Conservation (phyloP, 2,329 filamentous ascomycete genomes). For the Cladosporium sp. region DNA sequence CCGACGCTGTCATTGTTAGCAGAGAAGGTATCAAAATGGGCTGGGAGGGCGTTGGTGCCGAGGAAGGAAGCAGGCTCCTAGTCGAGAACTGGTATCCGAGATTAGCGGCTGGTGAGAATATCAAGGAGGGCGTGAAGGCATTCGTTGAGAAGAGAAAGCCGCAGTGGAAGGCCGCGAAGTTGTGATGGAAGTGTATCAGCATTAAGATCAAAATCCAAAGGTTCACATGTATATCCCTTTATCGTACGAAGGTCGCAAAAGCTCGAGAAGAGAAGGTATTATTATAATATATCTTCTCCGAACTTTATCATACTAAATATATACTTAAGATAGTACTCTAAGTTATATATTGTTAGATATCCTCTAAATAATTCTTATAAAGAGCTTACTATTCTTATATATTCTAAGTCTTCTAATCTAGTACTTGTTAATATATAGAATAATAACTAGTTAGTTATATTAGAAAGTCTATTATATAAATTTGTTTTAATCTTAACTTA, state of each 20-base stretch:
- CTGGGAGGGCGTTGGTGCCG: conserved; percentile 69
- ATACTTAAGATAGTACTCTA: too few species aligned
- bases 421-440: too few species aligned
- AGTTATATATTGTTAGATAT: too few species aligned
- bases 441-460: too few species aligned
- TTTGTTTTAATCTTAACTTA: too few species aligned
- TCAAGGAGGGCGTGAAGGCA: conserved; percentile 70
- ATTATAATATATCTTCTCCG: not conserved
- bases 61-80: conserved; percentile 60
- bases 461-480: too few species aligned
- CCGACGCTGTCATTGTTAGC: conserved; percentile 74
- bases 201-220: not conserved
- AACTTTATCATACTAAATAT: too few species aligned
- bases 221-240: not conserved
- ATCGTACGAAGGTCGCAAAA: too few species aligned
- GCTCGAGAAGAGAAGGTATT: not conserved
- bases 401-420: too few species aligned
- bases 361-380: too few species aligned
- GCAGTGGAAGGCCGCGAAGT: conserved; percentile 58
- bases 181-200: conserved; percentile 22
- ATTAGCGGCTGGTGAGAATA: conserved; percentile 68
- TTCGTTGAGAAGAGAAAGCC: conserved; percentile 76
- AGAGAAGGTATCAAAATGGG: conserved; percentile 70
- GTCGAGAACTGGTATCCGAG: conserved; percentile 59
- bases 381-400: too few species aligned